Evolutionary conservation across 208 protist genomes (phyloP).

Genomic region (Leishmania guyanensis): DNA sequence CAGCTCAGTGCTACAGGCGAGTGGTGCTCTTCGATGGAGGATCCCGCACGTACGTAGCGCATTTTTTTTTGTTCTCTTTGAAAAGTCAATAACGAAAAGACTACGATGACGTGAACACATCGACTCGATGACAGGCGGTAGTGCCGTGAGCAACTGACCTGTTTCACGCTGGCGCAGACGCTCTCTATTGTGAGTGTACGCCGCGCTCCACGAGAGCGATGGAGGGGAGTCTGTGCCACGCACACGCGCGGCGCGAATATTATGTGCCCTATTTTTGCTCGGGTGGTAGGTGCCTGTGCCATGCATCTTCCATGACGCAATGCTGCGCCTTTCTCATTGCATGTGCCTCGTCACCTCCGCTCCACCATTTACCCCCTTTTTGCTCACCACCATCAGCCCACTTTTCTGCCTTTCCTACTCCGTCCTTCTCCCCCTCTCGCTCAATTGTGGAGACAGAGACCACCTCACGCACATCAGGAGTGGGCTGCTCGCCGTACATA

Average conservation of each 20-base stretch:
- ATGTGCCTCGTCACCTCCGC: not conserved
- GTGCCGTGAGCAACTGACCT: not conserved
- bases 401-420: not conserved
- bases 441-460: not conserved
- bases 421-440: not conserved
- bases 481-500: not conserved
- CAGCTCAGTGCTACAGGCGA: not conserved
- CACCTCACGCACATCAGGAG: not conserved
- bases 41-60: not conserved
- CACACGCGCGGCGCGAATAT: not conserved
- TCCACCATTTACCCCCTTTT: not conserved
- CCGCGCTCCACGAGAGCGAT: not conserved
- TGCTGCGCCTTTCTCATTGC: not conserved
- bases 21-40: not conserved
- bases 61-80: not conserved
- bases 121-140: not conserved
- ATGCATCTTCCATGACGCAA: not conserved
- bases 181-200: not conserved
- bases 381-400: not conserved
- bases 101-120: not conserved
- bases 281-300: not conserved
- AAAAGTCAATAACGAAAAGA: not conserved
- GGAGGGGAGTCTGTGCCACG: not conserved
- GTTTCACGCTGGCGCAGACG: not conserved
- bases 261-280: no score